These are phyloP conservation scores for Cicer bijugum DNA, from an alignment of 306 rosid species.

Conservation along the genomic window DNA sequence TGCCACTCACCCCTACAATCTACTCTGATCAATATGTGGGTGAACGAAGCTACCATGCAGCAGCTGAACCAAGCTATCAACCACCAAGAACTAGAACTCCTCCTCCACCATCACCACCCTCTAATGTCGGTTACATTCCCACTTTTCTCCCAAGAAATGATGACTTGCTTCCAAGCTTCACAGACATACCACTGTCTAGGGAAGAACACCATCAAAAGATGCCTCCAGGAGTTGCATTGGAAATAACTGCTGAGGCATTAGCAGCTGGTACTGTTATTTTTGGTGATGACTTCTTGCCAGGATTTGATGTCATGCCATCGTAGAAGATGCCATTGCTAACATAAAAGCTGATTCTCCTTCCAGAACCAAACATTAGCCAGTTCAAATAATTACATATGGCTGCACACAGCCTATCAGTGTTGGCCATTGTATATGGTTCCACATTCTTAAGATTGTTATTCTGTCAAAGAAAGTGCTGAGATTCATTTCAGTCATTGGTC, in stretches of 20 bases:
- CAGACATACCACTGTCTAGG: slow-evolving; percentile 56
- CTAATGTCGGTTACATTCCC: slow-evolving; percentile 63
- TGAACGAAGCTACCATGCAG: slow-evolving; percentile 55
- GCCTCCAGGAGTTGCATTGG: slow-evolving; percentile 59
- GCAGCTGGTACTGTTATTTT: slow-evolving; percentile 87
- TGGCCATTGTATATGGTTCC: slow-evolving; percentile 14
- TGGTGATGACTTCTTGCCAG: slow-evolving; percentile 84
- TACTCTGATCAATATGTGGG: slow-evolving; percentile 54
- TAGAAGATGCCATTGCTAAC: slow-evolving; percentile 54
- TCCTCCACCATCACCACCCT: slow-evolving; percentile 65
- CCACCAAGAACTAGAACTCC: slow-evolving; percentile 58
- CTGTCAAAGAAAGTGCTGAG: slow-evolving; percentile 1
- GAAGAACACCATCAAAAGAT: slow-evolving; percentile 48
- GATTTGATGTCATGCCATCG: slow-evolving; percentile 59
- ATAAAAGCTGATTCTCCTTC: slow-evolving; percentile 56
- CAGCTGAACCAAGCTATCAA: slow-evolving; percentile 56
- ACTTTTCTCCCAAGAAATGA: slow-evolving; percentile 58
- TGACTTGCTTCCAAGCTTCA: slow-evolving; percentile 48
- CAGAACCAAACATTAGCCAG: slow-evolving; percentile 45
- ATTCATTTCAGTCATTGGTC: background rate
- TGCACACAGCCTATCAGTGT: background rate
- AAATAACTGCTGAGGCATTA: slow-evolving; percentile 76
- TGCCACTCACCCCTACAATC: slow-evolving; percentile 52
- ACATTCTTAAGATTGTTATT: slow-evolving; percentile 11
- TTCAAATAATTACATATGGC: slow-evolving; percentile 33